These are phyloP conservation scores for Talaromyces sp. DNA, from an alignment of 2,329 filamentous ascomycete species.

Conservation along the genomic window DNA sequence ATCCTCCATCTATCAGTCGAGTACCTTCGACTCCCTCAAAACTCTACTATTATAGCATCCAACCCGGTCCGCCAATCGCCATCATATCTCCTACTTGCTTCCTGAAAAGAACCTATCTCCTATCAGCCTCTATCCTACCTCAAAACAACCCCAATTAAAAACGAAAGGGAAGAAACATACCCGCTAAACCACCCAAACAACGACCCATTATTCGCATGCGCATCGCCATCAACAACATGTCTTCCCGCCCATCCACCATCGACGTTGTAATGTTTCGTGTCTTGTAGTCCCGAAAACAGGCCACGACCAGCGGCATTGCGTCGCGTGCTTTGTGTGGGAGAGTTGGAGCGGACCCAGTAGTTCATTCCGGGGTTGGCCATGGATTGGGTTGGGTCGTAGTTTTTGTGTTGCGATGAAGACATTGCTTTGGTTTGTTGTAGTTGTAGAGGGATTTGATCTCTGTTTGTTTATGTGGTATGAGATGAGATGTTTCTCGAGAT, in stretches of 20 bases:
- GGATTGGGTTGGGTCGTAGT: slow-evolving; percentile 34
- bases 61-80: background rate
- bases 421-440: background rate
- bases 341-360: slow-evolving; percentile 33
- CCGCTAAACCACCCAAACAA: slow-evolving; percentile 12
- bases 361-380: slow-evolving; percentile 26
- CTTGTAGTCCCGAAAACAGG: slow-evolving; percentile 41
- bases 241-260: slow-evolving; percentile 39
- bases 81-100: slow-evolving; percentile 5
- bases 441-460: background rate
- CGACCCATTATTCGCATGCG: background rate
- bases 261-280: slow-evolving; percentile 41
- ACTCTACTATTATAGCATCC: background rate
- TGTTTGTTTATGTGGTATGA: background rate
- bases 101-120: slow-evolving; percentile 7
- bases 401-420: slow-evolving; percentile 22
- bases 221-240: slow-evolving; percentile 23
- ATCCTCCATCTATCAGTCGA: background rate
- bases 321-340: slow-evolving; percentile 22
- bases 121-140: background rate
- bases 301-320: slow-evolving; percentile 37
- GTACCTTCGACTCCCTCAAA: background rate
- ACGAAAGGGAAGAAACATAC: slow-evolving; percentile 2
- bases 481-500: background rate
- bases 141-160: background rate